Base-by-base conservation (phyloP, 2,329 filamentous ascomycete species). In the Paraphaeosphaeria sporulosa region DNA sequence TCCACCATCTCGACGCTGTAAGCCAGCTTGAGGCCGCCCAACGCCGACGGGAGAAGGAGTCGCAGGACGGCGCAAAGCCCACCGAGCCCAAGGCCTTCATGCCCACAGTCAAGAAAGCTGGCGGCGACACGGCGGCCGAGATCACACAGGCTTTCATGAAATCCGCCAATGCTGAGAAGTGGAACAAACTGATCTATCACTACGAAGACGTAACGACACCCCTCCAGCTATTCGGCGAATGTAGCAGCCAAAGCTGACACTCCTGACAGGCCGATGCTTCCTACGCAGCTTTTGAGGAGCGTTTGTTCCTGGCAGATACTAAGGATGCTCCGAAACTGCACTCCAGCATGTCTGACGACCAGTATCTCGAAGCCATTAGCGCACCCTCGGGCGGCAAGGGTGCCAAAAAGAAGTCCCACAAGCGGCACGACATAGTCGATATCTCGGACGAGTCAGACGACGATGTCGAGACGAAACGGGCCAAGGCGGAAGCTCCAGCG, bases 1-100 rank as follows among this genome's bases (percentile, higher is more conserved):
- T 96, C 62, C 93, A 97, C 79, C 93, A 98, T 79, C 85, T 98
- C 67, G 95, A 98, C 79, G 94, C 95, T 3, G 80, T 88, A 48
- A 84, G 89, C 49, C 93, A 97, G 70, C 85, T 92, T 58, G 87
- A 90, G 38, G 86, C 86, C 71, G 80, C 75, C 49, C 70, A 73
- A 65, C 78, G 69, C 69, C 74, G 73, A 58, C 76, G 73, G 66
- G 80, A 76, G 64, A 77, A 79, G 55, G 83, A 85, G 58, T 83
- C 83, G 8, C 78, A 66, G 53, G 80, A 77, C 62, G 78, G 68
- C 71, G 78, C 67, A 69, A 82, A 68, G 47, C 72, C 77, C 25
- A 77, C 80, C 4, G 87, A 89, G 64, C 89, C 91, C 25, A 89
- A 91, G 64, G 90, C 92, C 17, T 92, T 96, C 69, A 90, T 95